Base-by-base conservation (phyloP, 2,329 filamentous ascomycete genomes). In the Botrytis fragariae region DNA sequence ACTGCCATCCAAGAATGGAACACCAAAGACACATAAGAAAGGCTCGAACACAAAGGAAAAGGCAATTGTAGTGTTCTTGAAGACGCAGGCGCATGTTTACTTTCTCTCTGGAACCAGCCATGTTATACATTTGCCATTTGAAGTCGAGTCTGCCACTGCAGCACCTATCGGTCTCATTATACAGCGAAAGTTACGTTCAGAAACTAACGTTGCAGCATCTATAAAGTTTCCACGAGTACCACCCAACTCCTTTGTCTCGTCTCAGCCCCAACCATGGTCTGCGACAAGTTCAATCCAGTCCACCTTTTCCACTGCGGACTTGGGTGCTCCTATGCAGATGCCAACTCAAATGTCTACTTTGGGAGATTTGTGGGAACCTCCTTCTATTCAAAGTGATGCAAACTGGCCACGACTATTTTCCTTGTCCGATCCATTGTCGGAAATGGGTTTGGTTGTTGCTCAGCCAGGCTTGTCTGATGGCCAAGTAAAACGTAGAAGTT, bases 41-140 rank as follows among this genome's bases (percentile, higher is more conserved):
- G 72, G 65, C 18, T 45, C 67, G 25, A 75, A 68, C 20, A 71
- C 74, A 18, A 79, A 75, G 69, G 87, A 88, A 60, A 87, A 91
- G 79, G 94, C 95, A 7, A 84, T 99, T 75, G 93, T 98, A 12
- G 92, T 99, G 68, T 92, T 98, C 77, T 88, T 99, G 77, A 95
- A 93, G 83, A 95, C 93, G 0, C 95, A 98, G 80, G 94, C 93
- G 35, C 95, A 98, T 81, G 90, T 99, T 76, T 97, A 95, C 85
- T 98, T 97, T 81, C 87, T 98, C 54, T 89, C 92, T 2, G 95
- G 95, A 32, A 91, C 93, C 48, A 96, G 89, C 80, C 93, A 99
- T 86, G 89, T 97, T 74, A 87, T 98, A 65, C 94, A 97, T 81
- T 89, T 99, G 80, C 95, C 95, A 2, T 99, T 99, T 80, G 95